These are phyloP conservation scores for Grosmannia penicillata DNA, from an alignment of 2,329 filamentous ascomycete species.

Conservation along the genomic window DNA sequence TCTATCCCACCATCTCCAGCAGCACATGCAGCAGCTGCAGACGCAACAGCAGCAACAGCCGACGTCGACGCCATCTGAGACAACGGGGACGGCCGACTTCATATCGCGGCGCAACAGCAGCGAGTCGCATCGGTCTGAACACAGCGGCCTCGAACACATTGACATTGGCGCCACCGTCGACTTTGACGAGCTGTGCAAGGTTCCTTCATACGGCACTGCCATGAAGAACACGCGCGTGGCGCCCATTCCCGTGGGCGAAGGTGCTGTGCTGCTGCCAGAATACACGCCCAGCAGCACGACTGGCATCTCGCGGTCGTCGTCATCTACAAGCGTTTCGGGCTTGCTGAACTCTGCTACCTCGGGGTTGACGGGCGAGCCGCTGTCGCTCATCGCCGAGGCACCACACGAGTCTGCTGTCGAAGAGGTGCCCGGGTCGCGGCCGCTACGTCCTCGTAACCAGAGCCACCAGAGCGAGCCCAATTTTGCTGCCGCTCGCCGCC, in stretches of 20 bases:
- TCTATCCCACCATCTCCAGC: not conserved
- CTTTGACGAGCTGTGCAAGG: slow-evolving; percentile 56
- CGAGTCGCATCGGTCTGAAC: slow-evolving; percentile 31
- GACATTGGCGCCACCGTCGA: slow-evolving; percentile 44
- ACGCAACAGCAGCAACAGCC: slow-evolving; percentile 20
- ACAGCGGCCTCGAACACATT: slow-evolving; percentile 40
- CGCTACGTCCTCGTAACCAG: not conserved
- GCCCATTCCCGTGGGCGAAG: slow-evolving; percentile 32
- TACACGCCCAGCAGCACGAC: slow-evolving; percentile 41
- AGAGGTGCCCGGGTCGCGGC: not conserved
- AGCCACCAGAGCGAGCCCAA: slow-evolving; percentile 3
- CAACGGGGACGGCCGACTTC: slow-evolving; percentile 16
- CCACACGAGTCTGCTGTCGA: slow-evolving; percentile 6
- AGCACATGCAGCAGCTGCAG: not conserved
- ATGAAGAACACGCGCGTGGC: slow-evolving; percentile 46
- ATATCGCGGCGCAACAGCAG: slow-evolving; percentile 40
- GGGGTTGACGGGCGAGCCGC: slow-evolving; percentile 6
- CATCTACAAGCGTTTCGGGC: not conserved
- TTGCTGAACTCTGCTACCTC: not conserved
- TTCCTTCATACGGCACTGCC: slow-evolving; percentile 65
- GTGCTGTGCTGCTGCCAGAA: slow-evolving; percentile 40
- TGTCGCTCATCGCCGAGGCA: slow-evolving; percentile 17
- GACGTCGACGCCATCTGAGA: slow-evolving; percentile 10
- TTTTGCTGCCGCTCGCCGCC: slow-evolving; percentile 5
- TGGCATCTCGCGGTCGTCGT: slow-evolving; percentile 33